A percentile compares a stretch with the other conserved stretches of the same genome.
phyloP scores from a whole-genome alignment of 768 basidiomycete genomes.

The Trametes coccinea region DNA sequence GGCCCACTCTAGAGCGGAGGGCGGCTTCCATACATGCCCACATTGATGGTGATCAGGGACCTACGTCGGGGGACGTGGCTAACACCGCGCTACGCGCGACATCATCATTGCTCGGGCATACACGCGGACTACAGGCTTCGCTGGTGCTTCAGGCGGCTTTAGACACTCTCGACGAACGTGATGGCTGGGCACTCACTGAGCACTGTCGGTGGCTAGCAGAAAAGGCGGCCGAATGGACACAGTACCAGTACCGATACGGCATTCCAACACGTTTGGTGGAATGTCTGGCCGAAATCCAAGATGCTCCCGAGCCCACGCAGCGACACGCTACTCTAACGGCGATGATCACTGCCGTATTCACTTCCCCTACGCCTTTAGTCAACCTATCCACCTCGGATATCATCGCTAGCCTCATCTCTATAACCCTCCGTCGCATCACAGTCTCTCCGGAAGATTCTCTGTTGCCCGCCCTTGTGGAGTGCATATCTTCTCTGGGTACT shows the following conservation, averaged over 20 bases:
- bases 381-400: slow-evolving; percentile 92
- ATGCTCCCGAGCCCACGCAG: slow-evolving; percentile 44
- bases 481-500: slow-evolving; percentile 81
- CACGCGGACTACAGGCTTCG: slow-evolving; percentile 73
- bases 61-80: slow-evolving; percentile 70
- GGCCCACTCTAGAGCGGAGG: slow-evolving; percentile 76
- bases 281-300: slow-evolving; percentile 64
- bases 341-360: slow-evolving; percentile 86
- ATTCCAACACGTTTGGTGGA: slow-evolving; percentile 86
- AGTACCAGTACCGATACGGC: slow-evolving; percentile 91
- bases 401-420: slow-evolving; percentile 70
- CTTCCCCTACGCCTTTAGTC: slow-evolving; percentile 76
- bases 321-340: slow-evolving; percentile 63
- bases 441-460: slow-evolving; percentile 63
- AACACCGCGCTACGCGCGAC: slow-evolving; percentile 72
- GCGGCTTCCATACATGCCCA: slow-evolving; percentile 90
- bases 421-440: slow-evolving; percentile 70
- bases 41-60: slow-evolving; percentile 85
- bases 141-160: slow-evolving; percentile 72
- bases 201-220: slow-evolving; percentile 84
- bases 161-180: slow-evolving; percentile 59
- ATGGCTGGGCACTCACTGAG: slow-evolving; percentile 64
- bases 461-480: slow-evolving; percentile 67
- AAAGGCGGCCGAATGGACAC: slow-evolving; percentile 81
- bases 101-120: slow-evolving; percentile 70